These are phyloP conservation scores for Leptographium procerum DNA, from an alignment of 2,329 filamentous ascomycete species.

Conservation along the genomic window DNA sequence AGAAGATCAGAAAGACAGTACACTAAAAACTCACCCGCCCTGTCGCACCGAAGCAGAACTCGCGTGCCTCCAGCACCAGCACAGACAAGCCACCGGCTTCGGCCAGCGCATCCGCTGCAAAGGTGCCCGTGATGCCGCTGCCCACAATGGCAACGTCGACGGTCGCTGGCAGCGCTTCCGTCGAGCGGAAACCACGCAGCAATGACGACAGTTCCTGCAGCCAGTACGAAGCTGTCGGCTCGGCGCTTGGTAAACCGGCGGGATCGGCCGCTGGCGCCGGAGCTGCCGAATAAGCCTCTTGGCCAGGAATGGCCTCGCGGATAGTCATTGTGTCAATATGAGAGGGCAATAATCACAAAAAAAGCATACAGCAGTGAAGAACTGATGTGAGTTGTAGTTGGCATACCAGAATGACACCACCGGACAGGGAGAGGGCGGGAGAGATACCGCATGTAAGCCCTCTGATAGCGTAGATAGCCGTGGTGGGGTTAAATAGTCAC, in stretches of 20 bases:
- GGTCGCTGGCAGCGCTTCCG: slow-evolving; percentile 44
- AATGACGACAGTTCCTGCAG: slow-evolving; percentile 53
- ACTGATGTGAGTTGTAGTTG: not conserved
- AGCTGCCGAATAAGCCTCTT: not conserved
- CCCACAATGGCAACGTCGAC: slow-evolving; percentile 64
- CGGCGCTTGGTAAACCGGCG: slow-evolving; percentile 46
- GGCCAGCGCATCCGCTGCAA: slow-evolving; percentile 53
- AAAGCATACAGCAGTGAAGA: not conserved
- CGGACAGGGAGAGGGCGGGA: not conserved
- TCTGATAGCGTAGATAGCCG: not conserved
- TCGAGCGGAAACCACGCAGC: slow-evolving; percentile 58
- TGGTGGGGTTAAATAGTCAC: not conserved
- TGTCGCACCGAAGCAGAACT: slow-evolving; percentile 75
- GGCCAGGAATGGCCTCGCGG: slow-evolving; percentile 18
- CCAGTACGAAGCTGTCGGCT: slow-evolving; percentile 62
- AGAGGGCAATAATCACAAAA: no score
- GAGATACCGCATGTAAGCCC: not conserved
- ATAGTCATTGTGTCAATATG: slow-evolving; percentile 10
- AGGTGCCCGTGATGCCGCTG: slow-evolving; percentile 65
- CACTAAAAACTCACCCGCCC: slow-evolving; percentile 54
- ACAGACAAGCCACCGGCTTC: slow-evolving; percentile 34
- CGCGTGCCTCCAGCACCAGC: slow-evolving; percentile 65
- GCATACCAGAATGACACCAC: not conserved
- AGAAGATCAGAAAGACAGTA: not conserved
- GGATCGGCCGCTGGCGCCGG: not conserved